Evolutionary conservation across 108 stramenopile species (phyloP).

Genomic region (Pseudonitzschia multiseries): DNA sequence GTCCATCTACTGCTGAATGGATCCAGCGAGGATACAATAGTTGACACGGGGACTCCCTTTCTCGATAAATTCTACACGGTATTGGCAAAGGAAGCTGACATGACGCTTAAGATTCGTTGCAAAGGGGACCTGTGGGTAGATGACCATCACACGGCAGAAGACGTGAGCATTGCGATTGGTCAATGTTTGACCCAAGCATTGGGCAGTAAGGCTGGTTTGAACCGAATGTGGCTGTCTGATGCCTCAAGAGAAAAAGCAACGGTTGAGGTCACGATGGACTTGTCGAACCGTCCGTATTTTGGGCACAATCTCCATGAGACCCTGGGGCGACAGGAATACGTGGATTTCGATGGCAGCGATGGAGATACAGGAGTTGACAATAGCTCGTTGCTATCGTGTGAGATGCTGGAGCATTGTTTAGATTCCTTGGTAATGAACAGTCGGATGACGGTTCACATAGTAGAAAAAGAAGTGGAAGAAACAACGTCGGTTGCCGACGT

Average conservation of each 20-base stretch:
- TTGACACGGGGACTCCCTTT: conserved; percentile 81
- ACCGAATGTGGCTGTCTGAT: conserved; percentile 80
- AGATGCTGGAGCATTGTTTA: conserved; percentile 93
- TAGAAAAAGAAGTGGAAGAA: conserved; percentile 32
- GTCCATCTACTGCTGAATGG: conserved; percentile 59
- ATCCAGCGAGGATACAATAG: conserved; percentile 18
- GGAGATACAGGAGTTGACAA: conserved; percentile 33
- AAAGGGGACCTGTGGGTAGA: conserved; percentile 93
- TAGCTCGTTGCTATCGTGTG: conserved; percentile 54
- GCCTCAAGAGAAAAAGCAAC: conserved; percentile 33
- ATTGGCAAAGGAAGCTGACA: conserved; percentile 65
- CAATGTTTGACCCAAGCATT: conserved; percentile 82
- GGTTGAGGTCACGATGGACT: conserved; percentile 82
- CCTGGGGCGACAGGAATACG: conserved; percentile 36
- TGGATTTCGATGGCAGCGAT: conserved; percentile 21
- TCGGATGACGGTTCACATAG: conserved; percentile 89
- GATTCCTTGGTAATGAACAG: conserved; percentile 89
- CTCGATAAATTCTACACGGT: conserved; percentile 79
- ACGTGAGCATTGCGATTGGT: conserved; percentile 92
- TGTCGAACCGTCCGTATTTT: conserved; percentile 82
- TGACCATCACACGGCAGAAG: conserved; percentile 97
- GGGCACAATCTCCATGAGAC: conserved; percentile 59
- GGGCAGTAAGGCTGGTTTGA: conserved; percentile 85
- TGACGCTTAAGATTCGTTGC: conserved; percentile 70
- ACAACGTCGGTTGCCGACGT: conserved; percentile 43